Evolutionary conservation across 2,329 filamentous ascomycete genomes (phyloP), one percentile per base, ranked within the genome.

Genomic region (Penicillium hesseltinei): DNA sequence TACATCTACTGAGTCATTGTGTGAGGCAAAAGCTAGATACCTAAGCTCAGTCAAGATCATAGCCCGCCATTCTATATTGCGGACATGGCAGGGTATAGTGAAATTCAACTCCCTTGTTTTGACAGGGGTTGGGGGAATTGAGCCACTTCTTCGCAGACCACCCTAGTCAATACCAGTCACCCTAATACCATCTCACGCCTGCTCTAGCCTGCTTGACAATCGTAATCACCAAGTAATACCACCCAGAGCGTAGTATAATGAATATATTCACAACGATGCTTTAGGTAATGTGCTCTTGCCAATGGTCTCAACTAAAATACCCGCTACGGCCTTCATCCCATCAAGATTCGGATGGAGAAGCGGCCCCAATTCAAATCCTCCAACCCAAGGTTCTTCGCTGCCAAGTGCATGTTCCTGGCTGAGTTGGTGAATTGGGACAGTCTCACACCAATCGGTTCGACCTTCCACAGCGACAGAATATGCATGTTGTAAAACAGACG

Each of bases 41-140:
- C 49, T 7, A 53, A 51, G 8, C n/a, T 59, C 5, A 44, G 52
- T 4, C 48, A 62, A 33, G 58, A 64, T 53, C 59, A 49, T 17
- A 64, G 62, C 38, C 61, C 64, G 2, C 33, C 53, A 33, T 61
- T 61, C 2, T 61, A 59, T 27, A 49, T 59, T 36, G 51, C 59
- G 33, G 64, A 66, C 43, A 39, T 71, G 25, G 63, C 67, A 5
- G 59, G 66, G 25, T 72, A 66, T 69, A 64, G 65, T 8, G 63
- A 69, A 69, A 8, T 69, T 68, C 33, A 67, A 72, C 55, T 73
- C 69, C 17, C 54, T 73, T 27, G 70, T 57, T 23, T 23, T 61
- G 19, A 63, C 5, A 17, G 23, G 23, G 4, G 13, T 5, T 13
- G 3, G 4, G 5, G 8, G 15, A 23, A 33, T 5, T 5, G 15